Base-by-base conservation (phyloP, 331 rosid genomes). In the Erythrophleum ivorense region DNA sequence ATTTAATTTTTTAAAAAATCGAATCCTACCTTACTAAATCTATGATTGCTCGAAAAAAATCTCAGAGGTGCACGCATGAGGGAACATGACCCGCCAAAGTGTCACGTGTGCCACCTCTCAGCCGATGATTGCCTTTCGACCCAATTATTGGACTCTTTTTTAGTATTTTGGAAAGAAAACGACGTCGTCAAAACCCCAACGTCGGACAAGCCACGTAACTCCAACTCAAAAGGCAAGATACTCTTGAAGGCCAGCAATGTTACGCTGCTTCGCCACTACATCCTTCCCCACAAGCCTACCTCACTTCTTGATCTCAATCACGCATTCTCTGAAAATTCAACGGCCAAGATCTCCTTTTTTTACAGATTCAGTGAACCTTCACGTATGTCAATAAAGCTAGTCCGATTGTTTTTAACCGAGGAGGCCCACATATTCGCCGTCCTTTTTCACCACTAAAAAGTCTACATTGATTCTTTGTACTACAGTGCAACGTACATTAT, bases 81-180 rank as follows among this genome's bases (percentile, higher is more conserved):
- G 18, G 40, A 5, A 11, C 67, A 62, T 36, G 53, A 13, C 63
- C 54, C 53, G 4, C 34, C 14, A 60, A n/a, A 58, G 5, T 11
- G 55, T 60, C 73, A 58, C 74, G 84, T 69, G 71, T 62, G 11
- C 70, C 45, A 13, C 2, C 19, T 34, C n/a, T 18, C 38, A 13
- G n/a, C 18, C 54, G 75, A 68, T 68, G 9, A 21, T 60, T 59
- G 0, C 8, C 54, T 21, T 6, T n/a, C 6, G 1, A 38, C 12
- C 2, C 62, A 18, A 81, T 66, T n/a, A 54, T 57, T 21, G 19
- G 41, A 55, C 12, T 50, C 48, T 11, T 60, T 60, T 43, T 7
- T 43, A 2, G 1, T 41, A 3, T 38, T 38, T 38, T 3, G 2
- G 36, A 10, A 58, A 58, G 36, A 21, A 21, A 24, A 58, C 9